These are phyloP conservation scores for Beta vulgaris DNA, from an alignment of 148 eudicot species.

Conservation along the genomic window DNA sequence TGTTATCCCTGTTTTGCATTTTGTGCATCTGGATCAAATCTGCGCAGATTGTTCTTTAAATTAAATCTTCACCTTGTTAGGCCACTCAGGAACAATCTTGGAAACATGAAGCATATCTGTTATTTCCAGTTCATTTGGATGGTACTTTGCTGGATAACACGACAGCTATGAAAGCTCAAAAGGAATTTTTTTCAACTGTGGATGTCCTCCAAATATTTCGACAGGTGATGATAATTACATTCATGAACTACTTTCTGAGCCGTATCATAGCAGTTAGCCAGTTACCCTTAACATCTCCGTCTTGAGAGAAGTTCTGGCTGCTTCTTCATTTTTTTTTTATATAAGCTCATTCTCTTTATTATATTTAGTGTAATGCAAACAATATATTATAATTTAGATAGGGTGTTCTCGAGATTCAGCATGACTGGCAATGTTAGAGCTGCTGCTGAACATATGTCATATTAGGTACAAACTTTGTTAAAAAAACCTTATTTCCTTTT, in stretches of 20 bases:
- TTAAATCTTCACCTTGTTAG: conserved; percentile 33
- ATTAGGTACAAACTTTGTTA: background rate
- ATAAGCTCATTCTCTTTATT: background rate
- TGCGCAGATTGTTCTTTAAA: background rate
- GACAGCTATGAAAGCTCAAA: conserved; percentile 60
- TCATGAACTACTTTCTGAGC: background rate
- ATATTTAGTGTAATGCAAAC: background rate
- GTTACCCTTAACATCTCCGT: background rate
- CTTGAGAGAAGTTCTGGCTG: background rate
- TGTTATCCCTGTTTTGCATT: background rate
- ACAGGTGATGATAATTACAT: conserved; percentile 48
- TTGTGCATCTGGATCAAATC: background rate
- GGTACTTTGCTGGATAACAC: conserved; percentile 80
- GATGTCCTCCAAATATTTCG: conserved; percentile 87
- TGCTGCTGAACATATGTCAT: background rate
- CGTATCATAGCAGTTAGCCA: background rate
- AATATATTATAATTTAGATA: background rate
- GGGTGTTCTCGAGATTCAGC: background rate
- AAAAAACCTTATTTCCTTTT: background rate
- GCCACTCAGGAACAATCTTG: conserved; percentile 69
- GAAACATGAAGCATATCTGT: conserved; percentile 91
- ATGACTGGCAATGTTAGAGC: background rate
- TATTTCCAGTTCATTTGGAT: conserved; percentile 86
- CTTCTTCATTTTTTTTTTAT: background rate
- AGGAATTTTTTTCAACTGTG: conserved; percentile 75